A percentile compares a stretch with the other conserved stretches of the same genome.
These are phyloP conservation scores for Pythium folliculosum DNA, from an alignment of 352 stramenopile species.

Conservation along the genomic window DNA sequence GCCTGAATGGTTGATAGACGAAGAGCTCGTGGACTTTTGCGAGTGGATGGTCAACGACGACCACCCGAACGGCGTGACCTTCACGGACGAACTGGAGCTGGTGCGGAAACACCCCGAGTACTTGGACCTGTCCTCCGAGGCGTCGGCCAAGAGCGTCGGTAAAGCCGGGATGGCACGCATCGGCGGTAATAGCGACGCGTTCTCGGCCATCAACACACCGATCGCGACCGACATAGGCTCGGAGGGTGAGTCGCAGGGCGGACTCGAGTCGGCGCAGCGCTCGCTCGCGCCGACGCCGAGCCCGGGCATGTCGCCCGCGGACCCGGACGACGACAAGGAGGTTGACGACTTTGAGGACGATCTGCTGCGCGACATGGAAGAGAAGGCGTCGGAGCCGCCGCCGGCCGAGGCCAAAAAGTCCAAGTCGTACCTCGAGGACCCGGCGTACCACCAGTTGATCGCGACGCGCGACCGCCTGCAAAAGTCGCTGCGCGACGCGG, in stretches of 20 bases:
- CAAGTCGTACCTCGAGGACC: slow-evolving; percentile 59
- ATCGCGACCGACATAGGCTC: slow-evolving; percentile 69
- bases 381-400: slow-evolving; percentile 38
- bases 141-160: slow-evolving; percentile 36
- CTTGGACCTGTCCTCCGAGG: slow-evolving; percentile 54
- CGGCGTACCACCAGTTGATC: slow-evolving; percentile 65
- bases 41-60: slow-evolving; percentile 86
- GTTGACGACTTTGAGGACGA: slow-evolving; percentile 81
- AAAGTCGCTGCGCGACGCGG: slow-evolving; percentile 66
- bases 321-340: slow-evolving; percentile 68
- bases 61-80: slow-evolving; percentile 64
- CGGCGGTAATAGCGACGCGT: slow-evolving; percentile 29
- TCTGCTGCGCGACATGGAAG: slow-evolving; percentile 72
- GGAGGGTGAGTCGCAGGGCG: slow-evolving; percentile 60
- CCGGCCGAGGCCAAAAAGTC: slow-evolving; percentile 2
- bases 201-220: slow-evolving; percentile 70
- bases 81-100: slow-evolving; percentile 83
- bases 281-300: slow-evolving; percentile 64
- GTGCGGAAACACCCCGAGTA: slow-evolving; percentile 85
- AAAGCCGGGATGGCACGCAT: slow-evolving; percentile 30
- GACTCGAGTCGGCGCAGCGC: slow-evolving; percentile 61
- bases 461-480: slow-evolving; percentile 61
- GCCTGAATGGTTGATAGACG: slow-evolving; percentile 33
- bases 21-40: slow-evolving; percentile 86
- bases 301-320: slow-evolving; percentile 44